These are phyloP conservation scores for Erodium maritimum DNA, from an alignment of 345 rosid genomes.

Conservation along the genomic window DNA sequence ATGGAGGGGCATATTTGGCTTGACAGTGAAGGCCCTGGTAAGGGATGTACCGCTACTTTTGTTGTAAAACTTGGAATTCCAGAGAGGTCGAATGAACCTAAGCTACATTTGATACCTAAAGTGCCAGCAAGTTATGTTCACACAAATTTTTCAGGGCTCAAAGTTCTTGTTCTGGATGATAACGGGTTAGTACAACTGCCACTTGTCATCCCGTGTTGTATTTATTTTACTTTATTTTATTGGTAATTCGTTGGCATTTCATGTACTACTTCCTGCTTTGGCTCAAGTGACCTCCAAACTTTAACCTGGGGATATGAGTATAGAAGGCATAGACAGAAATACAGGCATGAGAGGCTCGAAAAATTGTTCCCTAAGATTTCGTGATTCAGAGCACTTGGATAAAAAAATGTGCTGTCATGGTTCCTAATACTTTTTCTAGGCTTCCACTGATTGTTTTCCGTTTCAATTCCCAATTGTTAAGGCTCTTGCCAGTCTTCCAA, in stretches of 20 bases:
- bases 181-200: slow-evolving; percentile 48
- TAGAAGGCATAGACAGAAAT: neutral
- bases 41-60: slow-evolving; percentile 82
- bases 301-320: neutral
- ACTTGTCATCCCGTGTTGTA: slow-evolving; percentile 1
- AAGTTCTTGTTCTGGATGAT: slow-evolving; percentile 89
- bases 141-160: slow-evolving; percentile 64
- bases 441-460: too few species aligned
- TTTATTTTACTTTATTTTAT: too few species aligned
- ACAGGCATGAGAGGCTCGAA: neutral
- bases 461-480: too few species aligned
- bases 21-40: slow-evolving; percentile 91
- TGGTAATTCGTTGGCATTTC: neutral
- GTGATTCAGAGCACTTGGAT: too few species aligned
- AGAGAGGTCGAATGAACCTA: slow-evolving; percentile 38
- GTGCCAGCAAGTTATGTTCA: slow-evolving; percentile 35
- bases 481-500: neutral
- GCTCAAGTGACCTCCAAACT: neutral
- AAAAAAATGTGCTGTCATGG: too few species aligned
- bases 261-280: neutral
- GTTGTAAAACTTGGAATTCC: slow-evolving; percentile 67
- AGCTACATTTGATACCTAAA: slow-evolving; percentile 28
- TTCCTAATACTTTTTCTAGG: too few species aligned
- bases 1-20: slow-evolving; percentile 97
- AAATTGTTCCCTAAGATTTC: too few species aligned